These are phyloP conservation scores for Citrus hindsii DNA, from an alignment of 345 rosid species.

Conservation along the genomic window DNA sequence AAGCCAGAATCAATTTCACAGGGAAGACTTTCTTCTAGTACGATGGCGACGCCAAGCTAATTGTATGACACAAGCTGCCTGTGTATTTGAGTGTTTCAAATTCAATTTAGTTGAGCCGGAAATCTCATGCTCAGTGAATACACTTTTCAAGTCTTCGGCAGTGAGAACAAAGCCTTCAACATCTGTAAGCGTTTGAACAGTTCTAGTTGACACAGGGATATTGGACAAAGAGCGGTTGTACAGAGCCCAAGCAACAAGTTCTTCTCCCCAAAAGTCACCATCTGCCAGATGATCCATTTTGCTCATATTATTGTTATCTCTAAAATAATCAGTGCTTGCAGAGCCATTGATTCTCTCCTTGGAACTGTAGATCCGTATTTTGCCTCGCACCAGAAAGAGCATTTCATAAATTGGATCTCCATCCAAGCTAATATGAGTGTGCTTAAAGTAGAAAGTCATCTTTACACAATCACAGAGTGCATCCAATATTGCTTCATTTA, in stretches of 20 bases:
- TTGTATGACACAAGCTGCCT: background rate
- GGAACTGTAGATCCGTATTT: background rate
- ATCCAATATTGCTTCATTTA: slow-evolving; percentile 40
- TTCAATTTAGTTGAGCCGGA: background rate
- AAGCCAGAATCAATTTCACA: background rate
- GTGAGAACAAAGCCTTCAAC: slow-evolving; percentile 8
- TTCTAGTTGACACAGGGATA: background rate
- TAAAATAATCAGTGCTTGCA: background rate
- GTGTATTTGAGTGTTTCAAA: background rate
- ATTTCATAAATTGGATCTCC: slow-evolving; percentile 47
- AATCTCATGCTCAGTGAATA: background rate
- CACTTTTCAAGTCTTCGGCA: background rate
- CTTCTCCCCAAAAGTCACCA: slow-evolving; percentile 8
- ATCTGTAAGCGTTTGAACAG: background rate
- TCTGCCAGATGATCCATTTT: background rate
- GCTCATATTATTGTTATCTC: background rate
- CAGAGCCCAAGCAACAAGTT: slow-evolving; percentile 2
- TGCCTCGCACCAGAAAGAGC: background rate
- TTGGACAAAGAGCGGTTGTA: background rate
- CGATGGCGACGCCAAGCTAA: background rate
- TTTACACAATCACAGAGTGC: slow-evolving; percentile 50
- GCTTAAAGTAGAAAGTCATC: slow-evolving; percentile 43
- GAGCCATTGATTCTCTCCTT: background rate
- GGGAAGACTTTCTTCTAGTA: background rate
- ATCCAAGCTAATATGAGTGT: slow-evolving; percentile 37